phyloP scores from a whole-genome alignment of 2,329 filamentous ascomycete species.

The Alternaria rosae region DNA sequence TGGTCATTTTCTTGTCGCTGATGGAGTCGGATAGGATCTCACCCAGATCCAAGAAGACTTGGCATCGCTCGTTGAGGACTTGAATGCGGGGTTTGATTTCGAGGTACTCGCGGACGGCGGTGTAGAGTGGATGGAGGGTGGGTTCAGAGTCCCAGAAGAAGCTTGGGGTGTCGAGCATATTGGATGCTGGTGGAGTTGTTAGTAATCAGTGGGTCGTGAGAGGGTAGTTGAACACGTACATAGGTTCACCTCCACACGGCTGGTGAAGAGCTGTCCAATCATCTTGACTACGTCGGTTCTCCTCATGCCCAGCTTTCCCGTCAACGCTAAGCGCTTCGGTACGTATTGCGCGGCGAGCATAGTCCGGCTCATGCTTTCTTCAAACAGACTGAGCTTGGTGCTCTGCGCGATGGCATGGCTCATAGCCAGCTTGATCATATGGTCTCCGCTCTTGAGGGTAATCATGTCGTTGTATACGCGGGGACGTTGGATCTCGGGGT shows the following conservation, averaged over 20 bases:
- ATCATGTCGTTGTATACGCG: constrained; percentile 99
- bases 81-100: constrained; percentile 96
- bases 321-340: constrained; percentile 85
- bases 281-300: constrained; percentile 92
- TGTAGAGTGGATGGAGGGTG: constrained; percentile 91
- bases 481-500: constrained; percentile 80
- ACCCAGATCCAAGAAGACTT: constrained; percentile 93
- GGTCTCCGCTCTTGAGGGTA: constrained; percentile 89
- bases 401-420: constrained; percentile 97
- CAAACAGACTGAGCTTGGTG: constrained; percentile 94
- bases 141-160: constrained; percentile 99
- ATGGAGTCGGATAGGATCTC: constrained; percentile 94
- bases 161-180: constrained; percentile 93
- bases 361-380: constrained; percentile 92
- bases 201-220: neutral
- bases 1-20: constrained; percentile 92
- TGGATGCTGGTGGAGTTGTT: constrained; percentile 69
- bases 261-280: constrained; percentile 88
- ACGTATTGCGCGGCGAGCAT: constrained; percentile 94
- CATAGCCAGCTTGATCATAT: constrained; percentile 99
- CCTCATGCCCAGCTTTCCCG: constrained; percentile 89
- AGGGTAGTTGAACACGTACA: constrained; percentile 68
- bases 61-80: constrained; percentile 95
- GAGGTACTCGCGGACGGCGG: constrained; percentile 93
- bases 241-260: constrained; percentile 94